Percentiles rank a stretch among this genome's conserved stretches.
Conservation (phyloP, 371 early-diverging fungal species). For the Smittium culicis region DNA sequence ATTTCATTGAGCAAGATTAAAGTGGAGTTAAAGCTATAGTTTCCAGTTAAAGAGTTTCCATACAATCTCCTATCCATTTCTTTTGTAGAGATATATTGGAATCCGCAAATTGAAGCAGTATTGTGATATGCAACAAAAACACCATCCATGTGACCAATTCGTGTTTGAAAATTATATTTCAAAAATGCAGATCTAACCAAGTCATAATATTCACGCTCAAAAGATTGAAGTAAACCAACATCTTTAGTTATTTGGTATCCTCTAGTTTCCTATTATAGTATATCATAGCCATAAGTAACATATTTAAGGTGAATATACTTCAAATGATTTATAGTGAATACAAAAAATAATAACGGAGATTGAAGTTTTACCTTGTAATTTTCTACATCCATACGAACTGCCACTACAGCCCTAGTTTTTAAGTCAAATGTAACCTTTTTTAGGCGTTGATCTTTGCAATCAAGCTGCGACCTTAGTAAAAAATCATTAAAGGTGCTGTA, state of each 20-base stretch:
- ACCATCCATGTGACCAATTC: slow-evolving; percentile 94
- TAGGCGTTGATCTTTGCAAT: slow-evolving; percentile 63
- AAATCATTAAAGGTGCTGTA: slow-evolving; percentile 38
- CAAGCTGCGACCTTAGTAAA: slow-evolving; percentile 79
- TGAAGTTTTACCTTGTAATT: slow-evolving; percentile 47
- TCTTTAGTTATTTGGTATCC: slow-evolving; percentile 30
- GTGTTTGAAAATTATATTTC: slow-evolving; percentile 82
- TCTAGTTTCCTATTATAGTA: slow-evolving; percentile 8
- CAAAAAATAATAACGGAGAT: slow-evolving; percentile 8
- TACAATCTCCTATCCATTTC: slow-evolving; percentile 78
- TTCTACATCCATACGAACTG: slow-evolving; percentile 64
- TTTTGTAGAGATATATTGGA: slow-evolving; percentile 76
- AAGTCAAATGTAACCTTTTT: slow-evolving; percentile 77
- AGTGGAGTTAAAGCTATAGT: slow-evolving; percentile 49
- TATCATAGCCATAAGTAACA: too few species aligned
- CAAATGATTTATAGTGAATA: neutral
- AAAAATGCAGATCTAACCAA: slow-evolving; percentile 77
- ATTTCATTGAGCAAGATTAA: slow-evolving; percentile 46
- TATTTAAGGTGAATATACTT: neutral
- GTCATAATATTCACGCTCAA: slow-evolving; percentile 88
- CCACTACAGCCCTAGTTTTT: slow-evolving; percentile 77
- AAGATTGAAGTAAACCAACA: slow-evolving; percentile 57
- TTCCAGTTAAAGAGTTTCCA: slow-evolving; percentile 57
- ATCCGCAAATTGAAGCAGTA: slow-evolving; percentile 79
- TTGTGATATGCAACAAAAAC: slow-evolving; percentile 90